Conservation (phyloP, 228 moss, liverwort and hornwort species). For the Sphagnum fallax region DNA sequence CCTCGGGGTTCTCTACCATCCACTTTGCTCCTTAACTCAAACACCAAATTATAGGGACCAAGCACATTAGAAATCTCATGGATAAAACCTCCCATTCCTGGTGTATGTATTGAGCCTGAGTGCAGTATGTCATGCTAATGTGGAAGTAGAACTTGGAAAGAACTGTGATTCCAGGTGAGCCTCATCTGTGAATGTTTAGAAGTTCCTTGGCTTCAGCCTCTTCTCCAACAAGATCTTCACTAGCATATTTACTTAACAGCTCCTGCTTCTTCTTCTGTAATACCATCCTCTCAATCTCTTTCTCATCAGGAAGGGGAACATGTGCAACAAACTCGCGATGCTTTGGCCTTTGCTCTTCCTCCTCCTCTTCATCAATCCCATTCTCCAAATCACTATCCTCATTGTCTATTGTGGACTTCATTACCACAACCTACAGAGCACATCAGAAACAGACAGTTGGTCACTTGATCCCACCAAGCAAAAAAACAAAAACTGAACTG, state of each 20-base stretch:
- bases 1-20: too few relatives aligned
- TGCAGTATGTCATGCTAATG: too few relatives aligned
- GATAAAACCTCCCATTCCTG: too few relatives aligned
- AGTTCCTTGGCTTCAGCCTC: slow-evolving; percentile 92
- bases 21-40: too few relatives aligned
- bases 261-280: slow-evolving; percentile 98
- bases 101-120: too few relatives aligned
- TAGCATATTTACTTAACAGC: slow-evolving; percentile 84
- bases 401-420: slow-evolving; percentile 55
- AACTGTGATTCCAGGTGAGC: neutral
- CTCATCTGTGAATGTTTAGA: slow-evolving; percentile 88
- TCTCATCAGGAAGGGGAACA: slow-evolving; percentile 94
- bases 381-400: slow-evolving; percentile 58
- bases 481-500: too few relatives aligned
- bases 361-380: slow-evolving; percentile 36
- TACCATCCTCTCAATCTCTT: slow-evolving; percentile 96
- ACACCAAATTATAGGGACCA: too few relatives aligned
- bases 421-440: slow-evolving; percentile 49
- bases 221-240: slow-evolving; percentile 75
- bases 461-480: too few relatives aligned
- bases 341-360: slow-evolving; percentile 44
- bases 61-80: too few relatives aligned
- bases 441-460: neutral
- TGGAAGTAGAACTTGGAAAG: too few relatives aligned
- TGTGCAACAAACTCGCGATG: slow-evolving; percentile 87